Evolutionary conservation across 2,329 filamentous ascomycete species (phyloP).

Genomic region (Aschersonia sp.): DNA sequence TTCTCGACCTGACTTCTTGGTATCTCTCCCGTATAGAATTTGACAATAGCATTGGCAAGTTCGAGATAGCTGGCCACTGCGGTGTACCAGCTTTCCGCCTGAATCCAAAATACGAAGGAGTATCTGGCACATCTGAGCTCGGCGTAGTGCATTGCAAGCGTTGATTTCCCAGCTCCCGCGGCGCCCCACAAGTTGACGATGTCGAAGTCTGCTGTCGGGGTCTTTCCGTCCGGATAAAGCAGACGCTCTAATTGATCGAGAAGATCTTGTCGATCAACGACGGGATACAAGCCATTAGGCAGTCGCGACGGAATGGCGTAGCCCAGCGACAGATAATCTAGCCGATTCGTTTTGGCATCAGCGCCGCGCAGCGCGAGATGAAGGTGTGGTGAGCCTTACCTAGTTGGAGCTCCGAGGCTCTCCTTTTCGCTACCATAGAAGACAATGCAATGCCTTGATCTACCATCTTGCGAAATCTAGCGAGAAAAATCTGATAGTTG

Average conservation of each 20-base stretch:
- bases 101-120: slow-evolving; percentile 13
- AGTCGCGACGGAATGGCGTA: slow-evolving; percentile 8
- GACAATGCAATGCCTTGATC: slow-evolving; percentile 4
- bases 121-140: slow-evolving; percentile 8
- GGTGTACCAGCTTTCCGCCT: slow-evolving; percentile 13
- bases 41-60: slow-evolving; percentile 9
- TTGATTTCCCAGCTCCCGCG: slow-evolving; percentile 10
- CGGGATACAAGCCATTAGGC: slow-evolving; percentile 4
- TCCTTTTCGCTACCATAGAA: slow-evolving; percentile 9
- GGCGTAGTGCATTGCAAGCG: slow-evolving; percentile 11
- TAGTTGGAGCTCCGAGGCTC: slow-evolving; percentile 6
- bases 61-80: slow-evolving; percentile 12
- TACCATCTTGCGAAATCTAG: slow-evolving; percentile 10
- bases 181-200: slow-evolving; percentile 11
- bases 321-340: slow-evolving; percentile 7
- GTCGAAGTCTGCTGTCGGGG: slow-evolving; percentile 4
- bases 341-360: slow-evolving; percentile 4
- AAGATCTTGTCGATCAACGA: slow-evolving; percentile 7
- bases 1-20: slow-evolving; percentile 8
- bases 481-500: slow-evolving; percentile 11
- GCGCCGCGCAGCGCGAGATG: not conserved
- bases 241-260: slow-evolving; percentile 7
- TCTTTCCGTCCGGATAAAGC: slow-evolving; percentile 4
- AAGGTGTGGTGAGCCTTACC: slow-evolving; percentile 2
- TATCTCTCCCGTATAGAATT: slow-evolving; percentile 8